A percentile compares a stretch with the other conserved stretches of the same genome.
phyloP scores from a whole-genome alignment of 1,284 basidiomycete genomes.

The Microstroma glucosiphilum region DNA sequence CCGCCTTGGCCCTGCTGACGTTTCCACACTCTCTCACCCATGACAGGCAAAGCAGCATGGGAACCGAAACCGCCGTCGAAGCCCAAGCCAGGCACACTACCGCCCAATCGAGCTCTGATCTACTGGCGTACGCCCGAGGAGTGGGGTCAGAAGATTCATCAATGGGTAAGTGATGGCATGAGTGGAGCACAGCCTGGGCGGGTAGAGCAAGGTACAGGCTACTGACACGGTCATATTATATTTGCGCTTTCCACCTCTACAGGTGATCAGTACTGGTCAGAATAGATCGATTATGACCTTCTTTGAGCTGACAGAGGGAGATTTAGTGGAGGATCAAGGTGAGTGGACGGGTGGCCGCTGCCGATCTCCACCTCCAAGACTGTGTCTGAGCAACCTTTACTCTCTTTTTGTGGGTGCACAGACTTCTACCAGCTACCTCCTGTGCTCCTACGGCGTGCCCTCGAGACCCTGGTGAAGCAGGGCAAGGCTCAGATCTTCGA shows the following conservation, averaged over 20 bases:
- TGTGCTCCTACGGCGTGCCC: constrained; percentile 52
- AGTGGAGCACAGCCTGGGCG: too few species aligned
- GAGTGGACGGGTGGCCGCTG: neutral
- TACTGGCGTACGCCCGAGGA: constrained; percentile 57
- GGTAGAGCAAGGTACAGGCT: too few species aligned
- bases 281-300: constrained; percentile 57
- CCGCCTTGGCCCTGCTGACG: too few species aligned
- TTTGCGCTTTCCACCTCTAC: too few species aligned
- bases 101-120: constrained; percentile 47
- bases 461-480: constrained; percentile 54
- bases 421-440: constrained; percentile 55
- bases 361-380: too few species aligned
- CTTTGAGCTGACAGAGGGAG: constrained; percentile 57
- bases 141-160: constrained; percentile 56
- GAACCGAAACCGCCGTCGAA: neutral
- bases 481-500: constrained; percentile 56
- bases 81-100: constrained; percentile 31
- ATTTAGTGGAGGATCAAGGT: constrained; percentile 52
- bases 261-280: constrained; percentile 52
- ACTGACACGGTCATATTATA: too few species aligned
- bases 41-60: too few species aligned
- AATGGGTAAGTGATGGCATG: constrained; percentile 51
- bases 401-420: constrained; percentile 21
- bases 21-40: too few species aligned
- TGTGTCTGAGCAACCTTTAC: too few species aligned